phyloP scores from a whole-genome alignment of 192 early-diverging fungal species.

The Coemansia sp. region DNA sequence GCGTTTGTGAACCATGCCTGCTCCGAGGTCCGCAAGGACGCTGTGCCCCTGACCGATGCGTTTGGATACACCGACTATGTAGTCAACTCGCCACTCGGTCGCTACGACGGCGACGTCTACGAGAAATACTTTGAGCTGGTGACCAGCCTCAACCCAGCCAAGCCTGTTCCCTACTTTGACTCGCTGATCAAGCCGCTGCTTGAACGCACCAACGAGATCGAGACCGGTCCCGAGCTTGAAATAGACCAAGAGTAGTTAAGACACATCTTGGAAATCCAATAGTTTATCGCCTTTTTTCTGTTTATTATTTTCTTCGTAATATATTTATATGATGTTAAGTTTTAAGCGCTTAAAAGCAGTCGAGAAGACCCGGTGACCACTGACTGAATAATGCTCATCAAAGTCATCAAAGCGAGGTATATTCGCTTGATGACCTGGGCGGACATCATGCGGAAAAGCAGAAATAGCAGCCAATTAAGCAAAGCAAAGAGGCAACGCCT shows the following conservation, averaged over 20 bases:
- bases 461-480: not conserved
- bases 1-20: conserved; percentile 65
- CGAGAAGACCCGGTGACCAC: no score
- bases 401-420: not conserved
- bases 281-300: no score
- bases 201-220: conserved; percentile 57
- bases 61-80: conserved; percentile 90
- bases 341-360: not conserved
- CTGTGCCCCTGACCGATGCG: conserved; percentile 81
- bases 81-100: conserved; percentile 84
- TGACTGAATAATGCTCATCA: not conserved
- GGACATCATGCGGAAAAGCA: not conserved
- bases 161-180: conserved; percentile 77
- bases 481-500: no score
- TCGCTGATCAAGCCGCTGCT: conserved; percentile 75
- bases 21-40: conserved; percentile 71
- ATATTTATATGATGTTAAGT: not conserved
- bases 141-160: conserved; percentile 69
- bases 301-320: no score
- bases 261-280: no score
- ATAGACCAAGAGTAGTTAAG: conserved; percentile 58
- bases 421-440: not conserved
- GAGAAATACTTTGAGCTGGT: conserved; percentile 85
- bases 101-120: conserved; percentile 83
- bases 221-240: conserved; percentile 64